A percentile compares a stretch with the other conserved stretches of the same genome.
phyloP scores from a whole-genome alignment of 805 yeast species.

The Blastobotrys parvus region DNA sequence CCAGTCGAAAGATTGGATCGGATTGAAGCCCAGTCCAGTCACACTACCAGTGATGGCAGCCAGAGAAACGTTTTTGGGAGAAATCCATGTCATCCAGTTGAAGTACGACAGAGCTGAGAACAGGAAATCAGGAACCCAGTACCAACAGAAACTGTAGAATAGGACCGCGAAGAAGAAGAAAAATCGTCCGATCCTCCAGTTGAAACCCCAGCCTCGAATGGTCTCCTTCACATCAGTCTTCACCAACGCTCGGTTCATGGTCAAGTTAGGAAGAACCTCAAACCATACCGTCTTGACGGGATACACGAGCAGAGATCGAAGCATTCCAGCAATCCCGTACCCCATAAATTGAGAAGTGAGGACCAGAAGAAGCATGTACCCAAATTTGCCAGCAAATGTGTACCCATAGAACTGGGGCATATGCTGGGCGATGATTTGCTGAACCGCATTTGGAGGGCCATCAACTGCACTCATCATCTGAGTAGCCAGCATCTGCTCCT shows the following conservation, averaged over 20 bases:
- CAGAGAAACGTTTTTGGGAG: conserved; percentile 41
- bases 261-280: conserved; percentile 38
- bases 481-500: too few species aligned
- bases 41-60: conserved; percentile 42
- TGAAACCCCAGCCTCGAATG: conserved; percentile 59
- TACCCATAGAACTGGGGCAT: conserved; percentile 10
- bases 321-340: conserved; percentile 57
- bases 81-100: conserved; percentile 56
- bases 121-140: conserved; percentile 49
- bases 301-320: conserved; percentile 49
- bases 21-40: conserved; percentile 33
- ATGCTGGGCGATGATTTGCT: conserved; percentile 14
- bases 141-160: conserved; percentile 45
- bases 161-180: conserved; percentile 36
- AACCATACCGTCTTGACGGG: conserved; percentile 50
- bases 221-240: conserved; percentile 24
- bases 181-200: conserved; percentile 46
- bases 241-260: conserved; percentile 38
- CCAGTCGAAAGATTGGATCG: conserved; percentile 38
- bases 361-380: conserved; percentile 32
- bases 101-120: conserved; percentile 51
- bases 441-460: too few species aligned
- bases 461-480: too few species aligned
- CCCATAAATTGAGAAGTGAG: conserved; percentile 56
- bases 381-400: conserved; percentile 2